Base-by-base conservation (phyloP, 345 rosid species). In the Zanthoxylum bungeanum region DNA sequence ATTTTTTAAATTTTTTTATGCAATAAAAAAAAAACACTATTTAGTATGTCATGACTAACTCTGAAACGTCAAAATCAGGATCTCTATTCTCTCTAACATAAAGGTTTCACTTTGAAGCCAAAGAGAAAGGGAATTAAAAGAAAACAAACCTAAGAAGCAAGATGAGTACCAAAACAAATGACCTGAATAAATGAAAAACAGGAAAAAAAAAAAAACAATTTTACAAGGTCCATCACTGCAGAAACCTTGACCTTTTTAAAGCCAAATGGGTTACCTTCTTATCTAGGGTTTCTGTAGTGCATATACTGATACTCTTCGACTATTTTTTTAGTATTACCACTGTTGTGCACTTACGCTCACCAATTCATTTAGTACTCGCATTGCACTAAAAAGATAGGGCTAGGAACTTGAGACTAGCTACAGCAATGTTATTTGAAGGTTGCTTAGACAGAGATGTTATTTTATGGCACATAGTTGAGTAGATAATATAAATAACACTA, bases 31-130 rank as follows among this genome's bases (percentile, higher is more conserved):
- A 61, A 68, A 64, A 72, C 60, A 83, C 86, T 80, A 67, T 77
- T 79, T 76, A 70, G 69, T 71, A 79, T 79, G 81, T 73, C 71
- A 75, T 84, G 69, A 69, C 71, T 68, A 79, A 73, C 87, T 71
- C 55, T 76, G 87, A 87, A 79, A 78, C 56, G 90, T 87, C 96
- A 77, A 86, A 87, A 79, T 85, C 91, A 88, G 91, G 85, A 86
- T 85, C 88, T 79, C 75, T 64, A 79, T n/a, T n/a, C n/a, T n/a
- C n/a, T n/a, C n/a, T 58, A 70, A 75, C 78, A 75, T 70, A 79
- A 74, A 65, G 64, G 68, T 69, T 84, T 73, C 66, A 75, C 85
- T 82, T 85, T 77, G 77, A 61, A 67, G 76, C 33, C 33, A 65
- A 53, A 27, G 64, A 34, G 33, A 70, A 67, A 51, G 64, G 42